Base-by-base conservation (phyloP, 2,329 filamentous ascomycete genomes). In the Beauveria pseudobassiana region DNA sequence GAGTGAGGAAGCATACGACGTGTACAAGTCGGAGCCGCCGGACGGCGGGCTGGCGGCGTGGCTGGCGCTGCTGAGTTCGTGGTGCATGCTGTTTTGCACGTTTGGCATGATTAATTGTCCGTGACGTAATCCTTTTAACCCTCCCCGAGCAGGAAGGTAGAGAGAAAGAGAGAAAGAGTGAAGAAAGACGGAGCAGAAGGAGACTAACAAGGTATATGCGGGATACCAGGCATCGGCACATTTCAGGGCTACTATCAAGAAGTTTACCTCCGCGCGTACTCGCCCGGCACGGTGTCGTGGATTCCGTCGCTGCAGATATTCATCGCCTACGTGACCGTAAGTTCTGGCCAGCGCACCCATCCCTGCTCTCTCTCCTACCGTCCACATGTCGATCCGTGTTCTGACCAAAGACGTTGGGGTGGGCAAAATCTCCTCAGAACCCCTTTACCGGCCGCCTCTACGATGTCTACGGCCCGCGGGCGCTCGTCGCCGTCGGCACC, bases 231-330 rank as follows among this genome's bases (percentile, higher is more conserved):
- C 57, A 66, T 73, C n/a, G 81, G 81, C 6, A 73, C 81, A 4
- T 83, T 83, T 67, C 80, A 83, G 67, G 75, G 76, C 30, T 82
- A 83, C 67, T 84, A 83, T 62, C 71, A 80, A 62, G 68, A 67
- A 18, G 71, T 76, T 38, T 73, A 76, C 46, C 71, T 84, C 14
- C 68, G 64, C 5, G 58, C 74, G 9, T 80, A 80, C 65, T 76
- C 78, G 1, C 70, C 80, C 3, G 79, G 77, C 61, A 76, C 76
- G 0, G 72, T 84, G 16, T 73, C 80, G 20, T 84, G 82, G 82
- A 83, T 84, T 62, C 74, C 79, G 3, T 79, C 79, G 3, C 65
- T 82, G 24, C 77, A 83, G 65, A 70, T 77, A 67, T 51, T 61
- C 6, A 68, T 48, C 8, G 30, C 76, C 38, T 80, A 52, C 16